These are phyloP conservation scores for Mycosphaerella sp. DNA, from an alignment of 2,329 filamentous ascomycete species.

Conservation along the genomic window DNA sequence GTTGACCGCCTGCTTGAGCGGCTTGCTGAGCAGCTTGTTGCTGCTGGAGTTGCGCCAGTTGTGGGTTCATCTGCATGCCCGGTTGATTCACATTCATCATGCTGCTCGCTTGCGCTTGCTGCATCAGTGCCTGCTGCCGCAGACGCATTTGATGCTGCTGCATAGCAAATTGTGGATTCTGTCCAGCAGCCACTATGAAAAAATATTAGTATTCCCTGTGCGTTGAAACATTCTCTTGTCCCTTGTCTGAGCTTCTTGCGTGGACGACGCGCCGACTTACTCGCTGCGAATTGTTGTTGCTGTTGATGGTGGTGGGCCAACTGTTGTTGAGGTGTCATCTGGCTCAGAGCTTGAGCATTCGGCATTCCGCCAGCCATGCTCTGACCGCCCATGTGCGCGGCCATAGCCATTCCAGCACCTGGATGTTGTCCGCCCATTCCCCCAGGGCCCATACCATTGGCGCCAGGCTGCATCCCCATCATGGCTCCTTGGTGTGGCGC, in stretches of 20 bases:
- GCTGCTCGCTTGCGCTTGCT: constrained; percentile 35
- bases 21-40: constrained; percentile 33
- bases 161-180: constrained; percentile 26
- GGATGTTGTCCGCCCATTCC: constrained; percentile 31
- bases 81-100: constrained; percentile 20
- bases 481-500: constrained; percentile 59
- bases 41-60: constrained; percentile 38
- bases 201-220: constrained; percentile 30
- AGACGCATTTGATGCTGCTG: constrained; percentile 38
- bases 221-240: background rate
- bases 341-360: constrained; percentile 65
- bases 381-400: constrained; percentile 31
- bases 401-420: constrained; percentile 32
- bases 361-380: constrained; percentile 47
- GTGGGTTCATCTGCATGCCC: constrained; percentile 32
- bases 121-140: constrained; percentile 44
- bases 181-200: constrained; percentile 37
- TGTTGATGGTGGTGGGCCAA: constrained; percentile 36
- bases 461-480: constrained; percentile 72
- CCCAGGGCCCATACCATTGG: constrained; percentile 46
- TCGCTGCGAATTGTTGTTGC: constrained; percentile 27
- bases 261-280: constrained; percentile 29
- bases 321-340: constrained; percentile 59
- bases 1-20: constrained; percentile 19
- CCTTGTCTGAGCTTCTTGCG: background rate